phyloP scores from a whole-genome alignment of 2,329 filamentous ascomycete genomes.

The Venturiaceae sp. region DNA sequence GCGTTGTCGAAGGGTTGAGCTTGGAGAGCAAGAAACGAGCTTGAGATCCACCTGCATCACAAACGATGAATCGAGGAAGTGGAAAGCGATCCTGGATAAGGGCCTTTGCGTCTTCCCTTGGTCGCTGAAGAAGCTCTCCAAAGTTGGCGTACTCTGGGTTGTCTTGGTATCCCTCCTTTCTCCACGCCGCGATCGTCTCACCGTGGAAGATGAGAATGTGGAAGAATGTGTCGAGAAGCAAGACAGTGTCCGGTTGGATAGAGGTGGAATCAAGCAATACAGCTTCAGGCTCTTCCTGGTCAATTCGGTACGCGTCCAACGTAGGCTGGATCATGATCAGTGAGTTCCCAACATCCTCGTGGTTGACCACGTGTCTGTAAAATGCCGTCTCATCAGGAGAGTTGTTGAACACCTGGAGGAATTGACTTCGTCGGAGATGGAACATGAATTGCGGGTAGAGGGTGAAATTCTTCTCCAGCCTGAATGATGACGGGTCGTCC shows the following conservation, averaged over 20 bases:
- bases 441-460: slow-evolving; percentile 99
- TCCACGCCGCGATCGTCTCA: slow-evolving; percentile 95
- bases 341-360: slow-evolving; percentile 94
- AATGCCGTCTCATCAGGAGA: slow-evolving; percentile 99
- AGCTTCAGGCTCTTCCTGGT: slow-evolving; percentile 84
- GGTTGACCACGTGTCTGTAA: slow-evolving; percentile 91
- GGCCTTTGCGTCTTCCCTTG: slow-evolving; percentile 87
- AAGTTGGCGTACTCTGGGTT: slow-evolving; percentile 99
- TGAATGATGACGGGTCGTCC: slow-evolving; percentile 94
- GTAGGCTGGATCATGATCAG: slow-evolving; percentile 99
- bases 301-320: slow-evolving; percentile 92
- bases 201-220: slow-evolving; percentile 99
- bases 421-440: slow-evolving; percentile 91
- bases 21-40: slow-evolving; percentile 95
- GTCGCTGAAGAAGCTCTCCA: slow-evolving; percentile 73
- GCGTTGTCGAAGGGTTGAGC: slow-evolving; percentile 93
- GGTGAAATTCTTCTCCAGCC: slow-evolving; percentile 93
- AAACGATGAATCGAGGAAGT: slow-evolving; percentile 96
- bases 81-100: slow-evolving; percentile 96
- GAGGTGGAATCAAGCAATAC: slow-evolving; percentile 95
- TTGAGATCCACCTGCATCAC: slow-evolving; percentile 95
- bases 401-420: slow-evolving; percentile 98
- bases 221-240: slow-evolving; percentile 97
- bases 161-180: slow-evolving; percentile 94
- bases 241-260: slow-evolving; percentile 86